These are phyloP conservation scores for Paracamarosporium sp. DNA, from an alignment of 2,329 filamentous ascomycete species.

Conservation along the genomic window DNA sequence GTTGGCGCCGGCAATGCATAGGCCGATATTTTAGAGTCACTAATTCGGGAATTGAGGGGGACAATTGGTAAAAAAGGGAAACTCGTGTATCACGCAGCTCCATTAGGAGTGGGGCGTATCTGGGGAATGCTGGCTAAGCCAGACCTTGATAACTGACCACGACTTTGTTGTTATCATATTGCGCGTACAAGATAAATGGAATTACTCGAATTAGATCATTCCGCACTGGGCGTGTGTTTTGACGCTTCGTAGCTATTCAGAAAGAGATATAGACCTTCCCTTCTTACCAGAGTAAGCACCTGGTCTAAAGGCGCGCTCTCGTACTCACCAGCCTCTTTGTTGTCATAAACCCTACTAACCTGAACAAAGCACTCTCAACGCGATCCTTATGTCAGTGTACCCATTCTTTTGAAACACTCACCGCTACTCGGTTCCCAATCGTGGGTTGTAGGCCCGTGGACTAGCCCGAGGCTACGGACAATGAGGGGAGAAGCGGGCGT, in stretches of 20 bases:
- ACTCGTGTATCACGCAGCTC: constrained; percentile 11
- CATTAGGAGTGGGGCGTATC: not conserved
- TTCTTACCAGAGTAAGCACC: not conserved
- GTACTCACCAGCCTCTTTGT: not conserved
- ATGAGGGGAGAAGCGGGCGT: constrained; percentile 15
- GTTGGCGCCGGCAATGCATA: constrained; percentile 11
- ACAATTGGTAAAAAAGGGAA: constrained; percentile 5
- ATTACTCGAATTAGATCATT: not conserved
- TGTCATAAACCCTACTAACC: not conserved
- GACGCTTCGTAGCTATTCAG: not conserved
- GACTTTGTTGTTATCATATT: not conserved
- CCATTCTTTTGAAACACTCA: not conserved
- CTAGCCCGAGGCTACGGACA: constrained; percentile 15
- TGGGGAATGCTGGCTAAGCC: not conserved
- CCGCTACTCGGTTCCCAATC: not conserved
- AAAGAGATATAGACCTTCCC: not conserved
- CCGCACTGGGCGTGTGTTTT: not conserved
- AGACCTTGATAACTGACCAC: not conserved
- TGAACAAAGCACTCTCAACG: not conserved
- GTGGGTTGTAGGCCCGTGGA: not conserved
- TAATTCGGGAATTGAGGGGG: not conserved
- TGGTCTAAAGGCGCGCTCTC: not conserved
- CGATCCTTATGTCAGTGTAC: not conserved
- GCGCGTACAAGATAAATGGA: not conserved
- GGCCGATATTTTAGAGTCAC: constrained; percentile 1